Base-by-base conservation (phyloP, 345 rosid species). In the Carallia brachiata region DNA sequence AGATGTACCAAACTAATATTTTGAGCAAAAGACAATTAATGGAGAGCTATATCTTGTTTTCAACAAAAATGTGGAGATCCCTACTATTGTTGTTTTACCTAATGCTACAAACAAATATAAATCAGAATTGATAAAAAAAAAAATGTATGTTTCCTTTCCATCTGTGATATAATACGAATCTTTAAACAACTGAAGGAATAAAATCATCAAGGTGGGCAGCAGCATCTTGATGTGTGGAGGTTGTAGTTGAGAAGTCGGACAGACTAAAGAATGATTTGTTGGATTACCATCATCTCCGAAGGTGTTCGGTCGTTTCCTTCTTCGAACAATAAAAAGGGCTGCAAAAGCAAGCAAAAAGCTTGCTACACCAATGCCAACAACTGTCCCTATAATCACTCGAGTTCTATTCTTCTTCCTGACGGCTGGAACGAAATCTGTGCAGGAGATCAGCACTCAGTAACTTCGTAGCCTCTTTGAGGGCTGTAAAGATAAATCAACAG, bases 351-450 rank as follows among this genome's bases (percentile, higher is more conserved):
- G 78, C 19, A 86, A 63, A 50, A 83, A 62, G 74, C 81, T 44
- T 62, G 68, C 66, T 37, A 77, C 61, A 61, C 80, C 89, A 60
- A 80, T 82, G 40, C 90, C 91, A 23, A 82, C 84, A 67, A 81
- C 75, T 57, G 78, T 70, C 36, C 96, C 98, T 31, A 84, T 86
- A 59, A 87, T 77, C 39, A 83, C 52, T 30, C 91, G 84, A 10
- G 85, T 78, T 7, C 66, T 77, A 61, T 68, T 62, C 69, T 80
- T 86, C 68, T 84, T 82, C 30, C 67, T 78, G 23, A 88, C 92
- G 39, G 86, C 83, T 44, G 98, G 92, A 68, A 1, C 52, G 71
- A 92, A 92, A 80, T 88, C 93, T 89, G 87, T 73, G 77, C 52
- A 60, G 61, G 67, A 40, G 37, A 34, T 55, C 23, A 23, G 64